Evolutionary conservation across 495 filamentous ascomycete species (phyloP).

Genomic region (Xylaria curta): DNA sequence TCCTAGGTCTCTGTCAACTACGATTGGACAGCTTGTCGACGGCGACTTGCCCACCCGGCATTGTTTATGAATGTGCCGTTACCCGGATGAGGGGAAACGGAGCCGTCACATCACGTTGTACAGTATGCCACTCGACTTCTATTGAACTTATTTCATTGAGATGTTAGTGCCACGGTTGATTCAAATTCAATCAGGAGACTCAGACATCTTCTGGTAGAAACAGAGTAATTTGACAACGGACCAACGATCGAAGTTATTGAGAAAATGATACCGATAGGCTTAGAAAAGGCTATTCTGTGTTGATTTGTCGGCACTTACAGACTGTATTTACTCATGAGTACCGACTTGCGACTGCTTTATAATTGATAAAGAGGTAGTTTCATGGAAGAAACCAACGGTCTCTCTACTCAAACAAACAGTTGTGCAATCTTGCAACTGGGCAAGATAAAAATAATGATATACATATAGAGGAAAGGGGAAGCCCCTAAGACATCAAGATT

Average conservation of each 20-base stretch:
- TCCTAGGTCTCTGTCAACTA: background rate
- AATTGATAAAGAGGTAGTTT: background rate
- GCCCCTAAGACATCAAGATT: background rate
- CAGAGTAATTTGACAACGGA: background rate
- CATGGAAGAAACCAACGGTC: background rate
- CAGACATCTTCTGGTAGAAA: background rate
- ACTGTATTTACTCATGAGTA: background rate
- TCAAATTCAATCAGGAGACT: background rate
- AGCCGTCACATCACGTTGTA: background rate
- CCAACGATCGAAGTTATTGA: background rate
- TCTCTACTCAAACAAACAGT: background rate
- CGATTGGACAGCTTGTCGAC: background rate
- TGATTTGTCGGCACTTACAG: background rate
- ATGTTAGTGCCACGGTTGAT: background rate
- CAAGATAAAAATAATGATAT: background rate
- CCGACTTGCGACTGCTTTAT: background rate
- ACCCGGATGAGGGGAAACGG: conserved; percentile 15
- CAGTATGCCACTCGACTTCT: conserved; percentile 1
- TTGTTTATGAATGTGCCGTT: conserved; percentile 4
- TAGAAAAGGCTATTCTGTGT: background rate
- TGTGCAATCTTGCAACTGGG: background rate
- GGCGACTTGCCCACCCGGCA: background rate
- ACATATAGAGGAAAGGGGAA: background rate
- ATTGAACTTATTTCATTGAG: background rate
- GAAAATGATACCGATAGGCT: background rate